Evolutionary conservation across 202 grass and related monocot genomes (phyloP).

Genomic region (Schoenoplectus triqueter): DNA sequence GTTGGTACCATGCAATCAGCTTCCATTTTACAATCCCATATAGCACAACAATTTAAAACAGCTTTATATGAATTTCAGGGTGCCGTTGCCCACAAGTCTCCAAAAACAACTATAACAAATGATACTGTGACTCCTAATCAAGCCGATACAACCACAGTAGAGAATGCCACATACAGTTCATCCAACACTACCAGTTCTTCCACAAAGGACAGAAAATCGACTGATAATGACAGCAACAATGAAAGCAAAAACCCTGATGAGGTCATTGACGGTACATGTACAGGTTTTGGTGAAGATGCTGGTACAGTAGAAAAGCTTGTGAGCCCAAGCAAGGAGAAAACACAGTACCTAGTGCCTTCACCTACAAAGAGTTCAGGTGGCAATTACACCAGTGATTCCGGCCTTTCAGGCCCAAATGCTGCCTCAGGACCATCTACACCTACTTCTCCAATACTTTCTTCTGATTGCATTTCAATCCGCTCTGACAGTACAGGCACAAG

Average conservation of each 20-base stretch:
- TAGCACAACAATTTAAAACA: neutral
- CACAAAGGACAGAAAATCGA: slow-evolving; percentile 5
- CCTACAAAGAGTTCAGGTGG: too few species aligned
- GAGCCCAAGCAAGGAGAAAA: slow-evolving; percentile 26
- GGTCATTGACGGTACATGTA: neutral
- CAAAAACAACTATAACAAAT: neutral
- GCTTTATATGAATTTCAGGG: neutral
- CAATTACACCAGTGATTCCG: slow-evolving; percentile 41
- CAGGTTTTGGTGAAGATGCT: neutral
- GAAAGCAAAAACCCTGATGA: neutral
- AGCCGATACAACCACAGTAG: neutral
- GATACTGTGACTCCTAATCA: neutral
- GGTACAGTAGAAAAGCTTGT: slow-evolving; percentile 10
- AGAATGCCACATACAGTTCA: neutral
- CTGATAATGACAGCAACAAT: neutral
- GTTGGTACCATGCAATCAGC: neutral
- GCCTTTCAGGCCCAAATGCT: neutral
- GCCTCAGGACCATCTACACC: slow-evolving; percentile 27
- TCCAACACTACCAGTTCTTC: neutral
- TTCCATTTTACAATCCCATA: neutral
- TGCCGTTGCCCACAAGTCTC: neutral
- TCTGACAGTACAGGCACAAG: slow-evolving; percentile 53
- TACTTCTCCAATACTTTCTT: slow-evolving; percentile 35
- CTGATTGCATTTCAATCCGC: slow-evolving; percentile 44
- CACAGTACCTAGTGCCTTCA: neutral